phyloP scores from a whole-genome alignment of 306 rosid genomes.

The Sicyos baderoa region DNA sequence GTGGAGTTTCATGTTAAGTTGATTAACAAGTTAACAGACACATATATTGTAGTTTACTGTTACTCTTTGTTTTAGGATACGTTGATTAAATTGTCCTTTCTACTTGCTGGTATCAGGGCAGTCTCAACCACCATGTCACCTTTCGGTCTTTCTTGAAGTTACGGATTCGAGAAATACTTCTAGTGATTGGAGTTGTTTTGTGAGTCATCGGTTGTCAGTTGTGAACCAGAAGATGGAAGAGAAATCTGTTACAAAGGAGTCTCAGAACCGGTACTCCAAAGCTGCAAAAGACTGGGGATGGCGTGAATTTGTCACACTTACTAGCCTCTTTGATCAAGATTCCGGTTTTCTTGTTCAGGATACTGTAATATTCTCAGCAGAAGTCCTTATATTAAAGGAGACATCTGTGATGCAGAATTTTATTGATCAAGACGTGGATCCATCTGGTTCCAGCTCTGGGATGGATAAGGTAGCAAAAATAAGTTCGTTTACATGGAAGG shows the following conservation, averaged over 20 bases:
- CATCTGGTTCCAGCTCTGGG: slow-evolving; percentile 36
- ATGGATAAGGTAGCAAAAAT: slow-evolving; percentile 42
- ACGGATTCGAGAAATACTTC: slow-evolving; percentile 94
- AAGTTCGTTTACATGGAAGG: slow-evolving; percentile 96
- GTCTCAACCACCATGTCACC: slow-evolving; percentile 99
- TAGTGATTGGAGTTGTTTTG: slow-evolving; percentile 99
- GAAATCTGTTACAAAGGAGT: slow-evolving; percentile 95
- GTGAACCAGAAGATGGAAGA: slow-evolving; percentile 89
- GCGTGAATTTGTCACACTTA: slow-evolving; percentile 99
- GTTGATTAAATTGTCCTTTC: slow-evolving; percentile 38
- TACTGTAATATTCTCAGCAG: slow-evolving; percentile 92
- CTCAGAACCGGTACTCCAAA: slow-evolving; percentile 98
- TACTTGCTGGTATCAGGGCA: slow-evolving; percentile 78
- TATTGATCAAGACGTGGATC: slow-evolving; percentile 53
- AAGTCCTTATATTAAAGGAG: slow-evolving; percentile 95
- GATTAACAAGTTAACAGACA: background rate
- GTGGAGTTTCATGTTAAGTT: background rate
- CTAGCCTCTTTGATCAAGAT: slow-evolving; percentile 98
- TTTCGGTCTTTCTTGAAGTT: slow-evolving; percentile 97
- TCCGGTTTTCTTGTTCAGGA: slow-evolving; percentile 96
- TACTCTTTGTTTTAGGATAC: slow-evolving; percentile 10
- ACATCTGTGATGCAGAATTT: slow-evolving; percentile 80
- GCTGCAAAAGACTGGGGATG: slow-evolving; percentile 99
- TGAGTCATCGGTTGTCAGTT: slow-evolving; percentile 88
- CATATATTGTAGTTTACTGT: background rate